A percentile compares a stretch with the other conserved stretches of the same genome.
These are phyloP conservation scores for Crithidia brevicula DNA, from an alignment of 208 protist species.

Conservation along the genomic window DNA sequence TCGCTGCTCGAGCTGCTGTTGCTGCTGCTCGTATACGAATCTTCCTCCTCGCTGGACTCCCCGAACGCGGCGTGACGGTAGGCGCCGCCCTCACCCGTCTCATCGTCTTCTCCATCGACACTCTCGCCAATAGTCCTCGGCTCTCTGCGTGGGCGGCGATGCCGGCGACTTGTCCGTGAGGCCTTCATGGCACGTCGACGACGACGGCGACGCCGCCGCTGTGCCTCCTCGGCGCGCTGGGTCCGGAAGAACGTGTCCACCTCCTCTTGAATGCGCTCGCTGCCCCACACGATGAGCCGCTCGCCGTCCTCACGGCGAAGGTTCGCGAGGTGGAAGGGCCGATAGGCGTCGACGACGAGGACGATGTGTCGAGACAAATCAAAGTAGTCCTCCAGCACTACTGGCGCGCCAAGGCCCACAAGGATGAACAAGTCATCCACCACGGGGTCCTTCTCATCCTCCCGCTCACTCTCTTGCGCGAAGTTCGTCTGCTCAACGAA, in stretches of 20 bases:
- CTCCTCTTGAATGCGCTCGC: conserved; percentile 59
- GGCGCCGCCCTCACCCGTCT: background rate
- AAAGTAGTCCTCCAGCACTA: conserved; percentile 66
- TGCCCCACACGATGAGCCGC: conserved; percentile 71
- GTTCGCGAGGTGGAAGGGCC: conserved; percentile 79
- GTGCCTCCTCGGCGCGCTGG: conserved; percentile 30
- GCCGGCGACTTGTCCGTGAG: background rate
- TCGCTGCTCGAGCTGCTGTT: conserved; percentile 14
- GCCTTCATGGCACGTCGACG: conserved; percentile 24
- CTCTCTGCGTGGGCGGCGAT: conserved; percentile 18
- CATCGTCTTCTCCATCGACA: background rate
- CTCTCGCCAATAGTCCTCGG: no score
- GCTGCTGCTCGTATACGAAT: conserved; percentile 8
- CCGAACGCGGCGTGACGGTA: no score
- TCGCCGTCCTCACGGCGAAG: conserved; percentile 57
- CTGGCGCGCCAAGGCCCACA: conserved; percentile 71
- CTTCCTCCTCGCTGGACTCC: no score
- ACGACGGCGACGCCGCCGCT: conserved; percentile 40
- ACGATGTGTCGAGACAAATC: conserved; percentile 74
- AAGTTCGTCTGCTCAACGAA: conserved; percentile 63
- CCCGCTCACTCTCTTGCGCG: conserved; percentile 57
- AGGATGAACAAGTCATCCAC: conserved; percentile 79
- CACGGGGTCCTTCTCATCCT: conserved; percentile 22
- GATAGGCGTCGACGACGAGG: conserved; percentile 77
- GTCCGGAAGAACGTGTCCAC: conserved; percentile 74